Evolutionary conservation across 1,284 basidiomycete species (phyloP).

Genomic region (Porodaedalea pini): DNA sequence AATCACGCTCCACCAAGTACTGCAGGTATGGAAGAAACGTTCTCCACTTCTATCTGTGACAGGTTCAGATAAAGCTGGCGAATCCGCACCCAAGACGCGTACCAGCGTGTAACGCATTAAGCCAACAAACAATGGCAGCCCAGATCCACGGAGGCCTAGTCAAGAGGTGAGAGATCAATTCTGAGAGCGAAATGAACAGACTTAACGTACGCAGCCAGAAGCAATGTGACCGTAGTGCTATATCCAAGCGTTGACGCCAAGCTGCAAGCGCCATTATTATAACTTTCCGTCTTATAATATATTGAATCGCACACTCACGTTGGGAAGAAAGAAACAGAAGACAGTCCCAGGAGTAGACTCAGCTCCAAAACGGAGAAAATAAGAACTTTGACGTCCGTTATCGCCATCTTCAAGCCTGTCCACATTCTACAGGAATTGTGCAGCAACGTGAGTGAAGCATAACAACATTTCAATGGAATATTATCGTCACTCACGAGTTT

Average conservation of each 20-base stretch:
- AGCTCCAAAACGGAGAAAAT: background rate
- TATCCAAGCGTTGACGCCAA: slow-evolving; percentile 37
- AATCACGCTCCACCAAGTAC: no score
- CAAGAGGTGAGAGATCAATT: background rate
- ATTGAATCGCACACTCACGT: no score
- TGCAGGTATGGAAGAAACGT: no score
- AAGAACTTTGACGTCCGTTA: no score
- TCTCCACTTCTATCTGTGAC: slow-evolving; percentile 21
- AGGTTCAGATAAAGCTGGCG: no score
- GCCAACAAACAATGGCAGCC: slow-evolving; percentile 29
- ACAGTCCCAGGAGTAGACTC: no score
- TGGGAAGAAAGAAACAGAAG: background rate
- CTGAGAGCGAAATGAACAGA: slow-evolving; percentile 6
- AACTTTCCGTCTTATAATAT: no score
- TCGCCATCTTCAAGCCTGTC: no score
- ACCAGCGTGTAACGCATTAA: slow-evolving; percentile 39
- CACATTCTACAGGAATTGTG: no score
- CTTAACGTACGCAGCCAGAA: slow-evolving; percentile 34
- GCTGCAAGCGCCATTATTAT: slow-evolving; percentile 37
- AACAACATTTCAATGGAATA: no score
- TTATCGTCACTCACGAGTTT: slow-evolving; percentile 24
- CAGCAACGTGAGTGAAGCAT: no score
- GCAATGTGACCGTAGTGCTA: slow-evolving; percentile 32
- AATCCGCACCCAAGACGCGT: no score
- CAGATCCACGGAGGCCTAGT: slow-evolving; percentile 29